Evolutionary conservation across 169 alveolate species (phyloP), one percentile per base, ranked within the genome.

Genomic region (Cryptosporidium sp.): DNA sequence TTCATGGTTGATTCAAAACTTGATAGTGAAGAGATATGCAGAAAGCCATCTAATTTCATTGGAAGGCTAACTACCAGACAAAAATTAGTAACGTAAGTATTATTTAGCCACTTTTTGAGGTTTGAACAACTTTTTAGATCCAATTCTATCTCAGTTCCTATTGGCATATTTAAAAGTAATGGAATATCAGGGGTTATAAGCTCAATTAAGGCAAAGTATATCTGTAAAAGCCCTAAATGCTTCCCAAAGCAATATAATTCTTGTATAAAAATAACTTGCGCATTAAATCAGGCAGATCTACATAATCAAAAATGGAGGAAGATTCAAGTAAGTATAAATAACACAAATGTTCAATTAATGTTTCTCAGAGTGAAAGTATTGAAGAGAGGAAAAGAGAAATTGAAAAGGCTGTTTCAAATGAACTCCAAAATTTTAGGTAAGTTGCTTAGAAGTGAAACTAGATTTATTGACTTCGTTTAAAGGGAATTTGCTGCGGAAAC

Each of bases 231-330:
- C 35, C 73, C 73, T 7, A 60, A 29, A 39, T 80, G 89, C 31
- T 44, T 62, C 9, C 89, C 89, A 42, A 37, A 80, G 29, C 89
- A 80, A 65, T 80, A 80, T 62, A 62, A 80, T n/a, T 80, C 89
- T 44, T 80, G 89, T 44, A 60, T 80, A 45, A 80, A 65, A 33
- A 42, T 80, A 42, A 80, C 89, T 9, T 80, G 89, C 26, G 26
- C 89, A 26, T 12, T 42, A 48, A 80, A 80, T 65, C 39, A 26
- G 21, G 37, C 67, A 44, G 23, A 23, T 29, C 18, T 42, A 8
- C 62, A 62, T 3, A 39, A 80, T 14, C 52, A 62, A 14, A 67
- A 80, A 18, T 80, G 89, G 89, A 39, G 33, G 42, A 42, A 26
- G 2, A 29, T 44, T 31, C 89, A 80, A 70, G 89, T 80, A 80